Base-by-base conservation (phyloP, 495 filamentous ascomycete genomes). In the Elaphomyces granulatus region DNA sequence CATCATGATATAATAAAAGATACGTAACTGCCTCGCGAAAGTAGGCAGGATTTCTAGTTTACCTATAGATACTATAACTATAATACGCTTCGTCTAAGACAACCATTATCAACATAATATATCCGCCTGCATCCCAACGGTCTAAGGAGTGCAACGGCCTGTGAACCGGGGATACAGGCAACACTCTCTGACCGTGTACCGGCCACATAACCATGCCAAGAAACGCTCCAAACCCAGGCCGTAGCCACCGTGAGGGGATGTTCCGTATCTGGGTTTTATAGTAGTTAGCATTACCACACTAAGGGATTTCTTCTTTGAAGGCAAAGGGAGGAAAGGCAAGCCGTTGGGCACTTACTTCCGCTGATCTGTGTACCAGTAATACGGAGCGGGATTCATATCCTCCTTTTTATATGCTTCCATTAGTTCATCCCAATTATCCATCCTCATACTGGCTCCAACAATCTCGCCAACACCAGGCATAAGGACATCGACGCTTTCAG, bases 291-390 rank as follows among this genome's bases (percentile, higher is more conserved):
- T n/a, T n/a, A n/a, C n/a, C n/a, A n/a, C n/a, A n/a, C n/a, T n/a
- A n/a, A n/a, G n/a, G n/a, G n/a, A n/a, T 26, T 34, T 17, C 34
- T 15, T 37, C 38, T 28, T 19, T 48, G 26, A 38, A 39, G 15
- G 31, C 15, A 30, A 15, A 45, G 10, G 30, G 28, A 45, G 33
- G 8, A 17, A 42, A 8, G 34, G 18, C 44, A 32, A 30, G 23
- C 23, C n/a, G n/a, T n/a, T n/a, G 30, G 33, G 15, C 44, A 82
- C 85, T 72, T 63, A 92, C 84, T 93, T 94, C 50, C 90, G 71
- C 75, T 94, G 86, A 63, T 98, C 90, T 8, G 86, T 95, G 67
- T 94, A 99, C 90, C 90, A 98, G 72, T 93, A 98, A 62, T 98
- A 98, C 10, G 82, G 78, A 54, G 75, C 75, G 19, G 82, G 75